Base-by-base conservation (phyloP, 805 yeast species). In the Brettanomyces custersianus region DNA sequence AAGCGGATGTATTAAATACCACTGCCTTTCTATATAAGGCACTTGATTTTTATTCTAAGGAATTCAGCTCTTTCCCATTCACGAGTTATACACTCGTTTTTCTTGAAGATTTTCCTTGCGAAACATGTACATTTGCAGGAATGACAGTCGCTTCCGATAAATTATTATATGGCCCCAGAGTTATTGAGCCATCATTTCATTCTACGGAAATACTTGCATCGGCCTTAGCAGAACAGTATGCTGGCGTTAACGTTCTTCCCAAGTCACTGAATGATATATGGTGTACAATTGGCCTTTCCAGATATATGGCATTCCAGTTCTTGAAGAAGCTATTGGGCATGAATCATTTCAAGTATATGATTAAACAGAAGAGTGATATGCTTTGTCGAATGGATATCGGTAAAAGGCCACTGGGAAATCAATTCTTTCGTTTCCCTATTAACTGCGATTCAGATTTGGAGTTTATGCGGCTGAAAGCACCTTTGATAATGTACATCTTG, bases 11-110 rank as follows among this genome's bases (percentile, higher is more conserved):
- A 10, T 46, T 67, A 18, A 88, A 88, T 49, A 74, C 95, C 0
- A 81, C 94, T 22, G 63, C 83, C 7, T 80, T 87, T 33, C 63
- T 88, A 5, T 76, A 76, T 45, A 77, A 73, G 47, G 94, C 94
- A 0, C 66, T 92, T 49, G 94, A 87, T 40, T 87, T 70, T 51
- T 86, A 76, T 47, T 77, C 86, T 35, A 77, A 81, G 44, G 95
- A 88, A 46, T 92, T 80, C 55, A 96, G 96, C 4, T 83, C 96
- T 0, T 94, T 77, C 44, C 97, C 98, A 0, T 90, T 85, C 51
- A 74, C 86, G 13, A 77, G 92, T 18, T 87, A 80, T 49, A 72
- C 87, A 0, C 49, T 92, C 26, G 77, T 81, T 2, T 86, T 90
- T 54, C 77, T 90, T 4, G 68, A 74, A 9, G 77, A 78, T 18